A percentile compares a stretch with the other conserved stretches of the same genome.
Evolutionary conservation across 2,329 filamentous ascomycete genomes (phyloP).

Genomic region (Penicillium sp.): DNA sequence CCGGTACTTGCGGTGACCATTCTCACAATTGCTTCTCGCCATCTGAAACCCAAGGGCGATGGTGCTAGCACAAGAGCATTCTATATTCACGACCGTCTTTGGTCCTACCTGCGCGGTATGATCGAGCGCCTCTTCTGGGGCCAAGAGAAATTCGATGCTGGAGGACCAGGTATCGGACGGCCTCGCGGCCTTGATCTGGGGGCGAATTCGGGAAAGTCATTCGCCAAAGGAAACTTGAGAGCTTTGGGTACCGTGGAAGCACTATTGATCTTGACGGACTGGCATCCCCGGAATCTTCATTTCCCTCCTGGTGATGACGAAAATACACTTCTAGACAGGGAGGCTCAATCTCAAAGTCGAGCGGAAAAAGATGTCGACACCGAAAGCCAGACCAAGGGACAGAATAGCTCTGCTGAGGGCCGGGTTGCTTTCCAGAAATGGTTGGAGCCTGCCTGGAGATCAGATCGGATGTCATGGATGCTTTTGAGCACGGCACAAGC

Average conservation of each 20-base stretch:
- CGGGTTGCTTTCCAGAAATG: constrained; percentile 83
- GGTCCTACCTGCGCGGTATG: constrained; percentile 92
- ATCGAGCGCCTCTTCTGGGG: constrained; percentile 94
- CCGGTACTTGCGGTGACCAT: constrained; percentile 90
- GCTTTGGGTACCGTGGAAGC: constrained; percentile 94
- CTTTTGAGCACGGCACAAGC: constrained; percentile 86
- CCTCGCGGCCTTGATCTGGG: constrained; percentile 68
- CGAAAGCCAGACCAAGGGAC: constrained; percentile 44
- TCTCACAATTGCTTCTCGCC: constrained; percentile 85
- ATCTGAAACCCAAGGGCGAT: constrained; percentile 74
- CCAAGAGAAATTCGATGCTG: constrained; percentile 90
- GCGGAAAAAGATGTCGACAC: constrained; percentile 47
- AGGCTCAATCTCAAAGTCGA: constrained; percentile 63
- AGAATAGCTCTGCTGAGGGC: constrained; percentile 68
- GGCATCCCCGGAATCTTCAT: constrained; percentile 91
- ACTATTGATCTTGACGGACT: constrained; percentile 89
- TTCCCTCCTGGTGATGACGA: constrained; percentile 75
- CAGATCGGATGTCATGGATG: constrained; percentile 98
- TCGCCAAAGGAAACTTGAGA: constrained; percentile 71
- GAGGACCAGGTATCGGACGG: constrained; percentile 57
- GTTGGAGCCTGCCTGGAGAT: constrained; percentile 93
- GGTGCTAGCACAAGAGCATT: constrained; percentile 81
- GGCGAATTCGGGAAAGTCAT: constrained; percentile 50
- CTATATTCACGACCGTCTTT: constrained; percentile 91
- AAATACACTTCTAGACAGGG: constrained; percentile 63